Conservation (phyloP, 768 basidiomycete genomes). For the Rhodotorula kratochvilovae region DNA sequence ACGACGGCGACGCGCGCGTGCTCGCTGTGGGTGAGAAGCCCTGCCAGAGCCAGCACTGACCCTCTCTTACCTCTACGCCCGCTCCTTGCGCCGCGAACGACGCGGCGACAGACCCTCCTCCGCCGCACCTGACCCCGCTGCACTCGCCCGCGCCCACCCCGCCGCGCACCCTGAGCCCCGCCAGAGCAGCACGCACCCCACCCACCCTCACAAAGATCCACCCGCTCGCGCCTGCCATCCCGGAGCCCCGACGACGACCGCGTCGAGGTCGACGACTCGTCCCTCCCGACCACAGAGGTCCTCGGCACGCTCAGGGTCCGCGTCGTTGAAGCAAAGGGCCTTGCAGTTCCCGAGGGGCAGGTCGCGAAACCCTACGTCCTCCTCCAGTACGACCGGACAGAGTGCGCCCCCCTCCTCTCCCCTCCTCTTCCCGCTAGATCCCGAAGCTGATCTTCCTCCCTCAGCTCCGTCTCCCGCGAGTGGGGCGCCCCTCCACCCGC, state of each 20-base stretch:
- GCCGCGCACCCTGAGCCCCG: background rate
- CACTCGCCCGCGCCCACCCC: constrained; percentile 6
- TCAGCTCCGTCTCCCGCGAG: constrained; percentile 30
- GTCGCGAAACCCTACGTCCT: constrained; percentile 29
- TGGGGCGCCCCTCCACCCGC: constrained; percentile 23
- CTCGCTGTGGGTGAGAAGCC: too few species aligned
- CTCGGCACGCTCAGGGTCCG: constrained; percentile 78
- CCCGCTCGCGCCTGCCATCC: background rate
- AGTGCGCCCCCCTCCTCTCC: background rate
- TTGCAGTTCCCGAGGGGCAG: constrained; percentile 55
- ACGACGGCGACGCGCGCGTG: too few species aligned
- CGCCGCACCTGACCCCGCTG: constrained; percentile 24
- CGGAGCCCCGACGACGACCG: background rate
- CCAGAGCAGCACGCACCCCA: background rate
- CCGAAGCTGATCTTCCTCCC: background rate
- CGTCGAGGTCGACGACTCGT: background rate
- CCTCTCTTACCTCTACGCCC: too few species aligned
- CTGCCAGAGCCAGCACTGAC: too few species aligned
- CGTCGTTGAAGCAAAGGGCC: constrained; percentile 78
- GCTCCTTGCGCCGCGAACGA: too few species aligned
- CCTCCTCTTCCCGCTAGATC: background rate
- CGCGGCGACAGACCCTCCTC: constrained; percentile 24
- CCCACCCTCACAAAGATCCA: background rate
- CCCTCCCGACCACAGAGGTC: constrained; percentile 17
- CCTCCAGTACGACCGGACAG: constrained; percentile 36